phyloP scores from a whole-genome alignment of 2,329 filamentous ascomycete genomes.

The Penicillium oxalicum region DNA sequence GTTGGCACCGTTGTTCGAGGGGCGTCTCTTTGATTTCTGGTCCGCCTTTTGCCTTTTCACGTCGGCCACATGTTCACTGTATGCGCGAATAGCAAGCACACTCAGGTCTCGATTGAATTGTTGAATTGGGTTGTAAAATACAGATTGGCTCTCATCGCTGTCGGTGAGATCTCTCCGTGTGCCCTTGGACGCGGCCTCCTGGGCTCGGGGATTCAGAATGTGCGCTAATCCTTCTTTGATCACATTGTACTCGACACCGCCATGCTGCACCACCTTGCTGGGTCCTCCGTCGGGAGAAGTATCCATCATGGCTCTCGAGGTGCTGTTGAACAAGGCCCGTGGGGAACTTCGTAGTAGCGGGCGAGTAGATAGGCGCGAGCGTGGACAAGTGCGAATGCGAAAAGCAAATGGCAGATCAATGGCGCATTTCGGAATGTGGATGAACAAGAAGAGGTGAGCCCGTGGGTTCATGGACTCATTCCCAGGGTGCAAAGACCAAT shows the following conservation, averaged over 20 bases:
- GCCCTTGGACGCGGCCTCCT: constrained; percentile 35
- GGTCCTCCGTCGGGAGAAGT: constrained; percentile 10
- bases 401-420: constrained; percentile 3
- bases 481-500: neutral
- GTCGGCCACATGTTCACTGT: constrained; percentile 62
- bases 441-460: constrained; percentile 1
- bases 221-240: constrained; percentile 63
- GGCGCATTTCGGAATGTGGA: constrained; percentile 8
- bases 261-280: constrained; percentile 36
- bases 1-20: constrained; percentile 26
- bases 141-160: constrained; percentile 62
- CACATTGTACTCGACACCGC: constrained; percentile 52
- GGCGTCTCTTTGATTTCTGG: constrained; percentile 32
- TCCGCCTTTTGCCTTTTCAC: constrained; percentile 48
- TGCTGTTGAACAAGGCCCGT: constrained; percentile 7
- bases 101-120: constrained; percentile 97
- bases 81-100: constrained; percentile 84
- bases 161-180: constrained; percentile 42
- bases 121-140: constrained; percentile 98
- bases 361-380: neutral
- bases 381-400: neutral
- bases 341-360: neutral
- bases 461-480: constrained; percentile 13
- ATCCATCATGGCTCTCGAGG: constrained; percentile 21
- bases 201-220: constrained; percentile 57